These are phyloP conservation scores for Hemisphaericaspora nanyangensis DNA, from an alignment of 805 yeast species.

Conservation along the genomic window DNA sequence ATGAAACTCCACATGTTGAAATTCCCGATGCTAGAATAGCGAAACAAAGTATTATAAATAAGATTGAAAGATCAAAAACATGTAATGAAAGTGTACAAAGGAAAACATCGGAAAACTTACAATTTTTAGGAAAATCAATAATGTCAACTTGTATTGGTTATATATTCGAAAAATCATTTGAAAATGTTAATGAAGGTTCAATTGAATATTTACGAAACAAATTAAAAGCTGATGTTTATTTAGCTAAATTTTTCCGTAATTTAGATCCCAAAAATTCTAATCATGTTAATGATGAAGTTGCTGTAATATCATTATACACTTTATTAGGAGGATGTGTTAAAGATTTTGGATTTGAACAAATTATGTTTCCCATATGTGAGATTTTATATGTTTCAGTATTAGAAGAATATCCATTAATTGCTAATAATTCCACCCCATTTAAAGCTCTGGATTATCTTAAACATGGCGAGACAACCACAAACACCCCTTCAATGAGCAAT, in stretches of 20 bases:
- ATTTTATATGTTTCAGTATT: constrained; percentile 58
- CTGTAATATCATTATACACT: constrained; percentile 52
- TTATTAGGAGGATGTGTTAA: constrained; percentile 67
- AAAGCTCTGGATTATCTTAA: constrained; percentile 6
- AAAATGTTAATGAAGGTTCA: constrained; percentile 50
- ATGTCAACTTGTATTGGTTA: constrained; percentile 54
- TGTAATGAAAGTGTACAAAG: constrained; percentile 46
- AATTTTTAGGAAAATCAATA: constrained; percentile 55
- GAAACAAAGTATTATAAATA: constrained; percentile 16
- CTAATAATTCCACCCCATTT: constrained; percentile 37
- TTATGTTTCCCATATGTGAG: constrained; percentile 64
- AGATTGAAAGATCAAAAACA: constrained; percentile 59
- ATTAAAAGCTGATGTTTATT: constrained; percentile 36
- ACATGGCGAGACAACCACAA: background rate
- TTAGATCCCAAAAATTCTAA: constrained; percentile 39
- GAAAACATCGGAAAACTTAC: constrained; percentile 42
- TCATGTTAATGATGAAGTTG: constrained; percentile 43
- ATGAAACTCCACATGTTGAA: background rate
- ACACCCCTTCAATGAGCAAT: background rate
- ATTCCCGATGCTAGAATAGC: constrained; percentile 8
- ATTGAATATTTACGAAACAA: constrained; percentile 47
- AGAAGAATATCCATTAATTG: constrained; percentile 61
- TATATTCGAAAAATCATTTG: constrained; percentile 62
- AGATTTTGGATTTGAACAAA: constrained; percentile 76
- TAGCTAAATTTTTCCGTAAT: constrained; percentile 44